phyloP scores from a whole-genome alignment of 768 basidiomycete species.

The Boletus sp. region DNA sequence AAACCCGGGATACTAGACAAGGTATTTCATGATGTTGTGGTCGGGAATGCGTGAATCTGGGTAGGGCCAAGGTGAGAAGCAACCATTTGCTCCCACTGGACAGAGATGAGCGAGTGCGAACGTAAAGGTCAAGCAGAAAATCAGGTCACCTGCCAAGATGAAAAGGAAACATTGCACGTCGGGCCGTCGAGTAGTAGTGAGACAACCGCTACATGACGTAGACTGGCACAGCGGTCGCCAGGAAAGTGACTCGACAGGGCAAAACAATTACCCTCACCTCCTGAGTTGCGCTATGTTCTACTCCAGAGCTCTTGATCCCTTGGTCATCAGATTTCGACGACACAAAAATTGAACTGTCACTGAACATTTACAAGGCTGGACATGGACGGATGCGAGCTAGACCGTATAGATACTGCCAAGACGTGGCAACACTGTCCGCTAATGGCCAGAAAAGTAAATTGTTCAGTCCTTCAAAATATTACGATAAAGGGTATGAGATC shows the following conservation, averaged over 20 bases:
- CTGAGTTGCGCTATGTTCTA: background rate
- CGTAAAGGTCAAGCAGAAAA: background rate
- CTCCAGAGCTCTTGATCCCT: background rate
- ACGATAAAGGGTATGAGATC: background rate
- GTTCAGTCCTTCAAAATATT: background rate
- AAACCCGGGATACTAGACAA: background rate
- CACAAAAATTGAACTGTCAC: background rate
- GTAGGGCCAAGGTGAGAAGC: background rate
- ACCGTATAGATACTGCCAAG: background rate
- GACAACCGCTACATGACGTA: background rate
- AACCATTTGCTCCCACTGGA: too few species aligned
- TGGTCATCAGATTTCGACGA: background rate
- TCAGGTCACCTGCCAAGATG: background rate
- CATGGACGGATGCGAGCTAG: background rate
- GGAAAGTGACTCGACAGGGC: background rate
- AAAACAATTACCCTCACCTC: background rate
- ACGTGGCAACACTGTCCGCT: background rate
- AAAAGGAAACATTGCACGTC: background rate
- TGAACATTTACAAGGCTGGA: background rate
- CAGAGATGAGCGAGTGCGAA: background rate
- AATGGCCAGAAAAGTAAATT: background rate
- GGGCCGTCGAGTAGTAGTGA: background rate
- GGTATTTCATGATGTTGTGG: background rate
- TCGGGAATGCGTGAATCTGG: background rate
- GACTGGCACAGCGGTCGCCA: background rate